Percentiles rank a stretch among this genome's conserved stretches.
These are phyloP conservation scores for Pterocarpus macrocarpus DNA, from an alignment of 306 rosid genomes.

Conservation along the genomic window DNA sequence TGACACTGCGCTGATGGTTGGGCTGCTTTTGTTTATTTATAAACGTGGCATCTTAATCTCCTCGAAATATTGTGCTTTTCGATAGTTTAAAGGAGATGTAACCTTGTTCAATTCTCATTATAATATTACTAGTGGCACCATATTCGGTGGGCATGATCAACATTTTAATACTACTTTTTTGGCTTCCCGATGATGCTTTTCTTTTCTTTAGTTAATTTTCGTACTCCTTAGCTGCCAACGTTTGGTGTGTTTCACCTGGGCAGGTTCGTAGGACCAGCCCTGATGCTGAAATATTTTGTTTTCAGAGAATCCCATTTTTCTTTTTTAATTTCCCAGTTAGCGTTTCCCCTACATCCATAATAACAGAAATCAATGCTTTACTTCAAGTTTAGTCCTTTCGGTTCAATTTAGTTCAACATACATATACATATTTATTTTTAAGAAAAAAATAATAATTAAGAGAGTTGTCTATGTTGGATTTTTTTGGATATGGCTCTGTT, in stretches of 20 bases:
- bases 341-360: neutral
- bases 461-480: neutral
- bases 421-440: neutral
- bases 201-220: slow-evolving; percentile 16
- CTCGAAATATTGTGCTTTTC: slow-evolving; percentile 59
- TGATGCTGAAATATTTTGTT: neutral
- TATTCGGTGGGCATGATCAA: slow-evolving; percentile 42
- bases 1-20: slow-evolving; percentile 50
- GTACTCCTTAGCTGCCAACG: slow-evolving; percentile 14
- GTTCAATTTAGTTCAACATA: neutral
- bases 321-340: neutral
- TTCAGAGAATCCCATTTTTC: neutral
- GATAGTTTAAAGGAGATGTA: slow-evolving; percentile 24
- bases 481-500: no score
- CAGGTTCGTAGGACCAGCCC: neutral
- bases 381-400: neutral
- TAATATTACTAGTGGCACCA: slow-evolving; percentile 49
- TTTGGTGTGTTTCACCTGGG: slow-evolving; percentile 23
- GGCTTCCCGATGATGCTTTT: neutral
- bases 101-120: slow-evolving; percentile 39
- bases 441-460: neutral
- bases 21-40: slow-evolving; percentile 36
- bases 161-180: slow-evolving; percentile 35
- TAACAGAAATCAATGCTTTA: neutral
- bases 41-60: slow-evolving; percentile 72